phyloP scores from a whole-genome alignment of 176 grass and related monocot genomes.

The Carex littledalei region DNA sequence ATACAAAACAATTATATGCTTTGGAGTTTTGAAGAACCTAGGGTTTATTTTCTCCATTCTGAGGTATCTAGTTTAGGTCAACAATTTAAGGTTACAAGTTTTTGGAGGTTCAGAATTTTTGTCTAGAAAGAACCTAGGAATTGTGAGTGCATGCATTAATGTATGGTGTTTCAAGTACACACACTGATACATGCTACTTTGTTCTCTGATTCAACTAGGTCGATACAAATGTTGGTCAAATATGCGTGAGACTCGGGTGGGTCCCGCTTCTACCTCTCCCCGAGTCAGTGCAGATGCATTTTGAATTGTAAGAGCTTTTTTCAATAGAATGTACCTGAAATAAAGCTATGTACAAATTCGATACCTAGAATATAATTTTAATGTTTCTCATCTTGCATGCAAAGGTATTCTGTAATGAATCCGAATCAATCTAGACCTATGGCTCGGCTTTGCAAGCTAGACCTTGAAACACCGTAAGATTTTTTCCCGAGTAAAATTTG shows the following conservation, averaged over 20 bases:
- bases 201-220: constrained; percentile 41
- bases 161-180: neutral
- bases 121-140: neutral
- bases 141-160: neutral
- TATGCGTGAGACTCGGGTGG: constrained; percentile 91
- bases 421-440: constrained; percentile 64
- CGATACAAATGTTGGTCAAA: constrained; percentile 93
- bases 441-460: constrained; percentile 91
- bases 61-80: neutral
- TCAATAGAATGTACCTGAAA: constrained; percentile 14
- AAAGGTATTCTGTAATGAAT: constrained; percentile 76
- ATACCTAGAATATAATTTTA: constrained; percentile 4
- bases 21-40: neutral
- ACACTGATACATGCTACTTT: neutral
- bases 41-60: neutral
- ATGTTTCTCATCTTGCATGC: constrained; percentile 25
- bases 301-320: constrained; percentile 67
- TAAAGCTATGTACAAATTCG: constrained; percentile 5
- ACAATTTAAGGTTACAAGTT: neutral
- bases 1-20: neutral
- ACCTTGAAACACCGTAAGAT: constrained; percentile 83
- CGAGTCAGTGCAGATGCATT: constrained; percentile 80
- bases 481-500: too few species aligned
- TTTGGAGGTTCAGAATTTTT: constrained; percentile 12
- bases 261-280: constrained; percentile 91